Evolutionary conservation across 2,329 filamentous ascomycete genomes (phyloP), one percentile per base, ranked within the genome.

Genomic region (Geoglossum cookeanum): DNA sequence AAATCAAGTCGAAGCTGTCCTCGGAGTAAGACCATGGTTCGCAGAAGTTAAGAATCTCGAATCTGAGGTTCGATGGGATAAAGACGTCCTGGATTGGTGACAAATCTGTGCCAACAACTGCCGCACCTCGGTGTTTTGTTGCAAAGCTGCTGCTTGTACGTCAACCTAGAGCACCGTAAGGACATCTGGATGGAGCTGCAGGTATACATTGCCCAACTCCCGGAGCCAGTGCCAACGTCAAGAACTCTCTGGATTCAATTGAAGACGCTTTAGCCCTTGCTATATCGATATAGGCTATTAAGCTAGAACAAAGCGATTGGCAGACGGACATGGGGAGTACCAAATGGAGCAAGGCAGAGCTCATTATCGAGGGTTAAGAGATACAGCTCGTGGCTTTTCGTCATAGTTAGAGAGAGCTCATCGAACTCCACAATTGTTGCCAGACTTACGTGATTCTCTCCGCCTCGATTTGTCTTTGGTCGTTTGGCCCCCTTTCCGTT

Each of bases 1-100:
- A 71, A 22, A 74, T 66, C 56, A 73, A 65, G 58, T 74, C 71
- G 59, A 74, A 74, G 45, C 59, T 57, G 17, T 61, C 58, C 22
- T 64, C 59, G 42, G 65, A 61, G 53, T 69, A 65, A 1, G 66
- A 61, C 68, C 68, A 70, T 57, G 66, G 64, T 27, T 66, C 65
- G 45, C 64, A 67, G 57, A 65, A 65, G 58, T 69, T 67, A 57
- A 68, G 64, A 17, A 69, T 62, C 55, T 69, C 65, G 55, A 67
- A 68, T 7, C 53, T 59, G 27, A 67, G 63, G 54, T 57, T 57
- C 11, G 55, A 8, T 9, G 55, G 39, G 30, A 57, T 29, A 13
- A 42, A 57, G 44, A 29, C 29, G 6, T 37, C 35, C 22, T 57
- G 55, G 42, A 57, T 49, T 29, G 55, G 55, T 22, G 55, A 45